Percentiles rank a stretch among this genome's conserved stretches.
Conservation (phyloP, 192 early-diverging fungal species). For the Rhizophagus prolifer region DNA sequence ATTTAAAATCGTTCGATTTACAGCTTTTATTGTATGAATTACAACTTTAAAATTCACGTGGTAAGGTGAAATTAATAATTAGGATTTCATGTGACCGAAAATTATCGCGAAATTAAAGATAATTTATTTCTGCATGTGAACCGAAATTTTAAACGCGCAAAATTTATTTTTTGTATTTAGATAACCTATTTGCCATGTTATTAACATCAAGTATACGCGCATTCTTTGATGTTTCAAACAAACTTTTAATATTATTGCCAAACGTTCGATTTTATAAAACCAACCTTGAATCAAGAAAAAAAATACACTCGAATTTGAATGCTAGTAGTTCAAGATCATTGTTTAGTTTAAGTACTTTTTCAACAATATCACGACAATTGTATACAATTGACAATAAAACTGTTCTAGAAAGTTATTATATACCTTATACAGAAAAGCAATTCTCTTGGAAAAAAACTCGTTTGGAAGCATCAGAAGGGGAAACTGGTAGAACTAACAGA, state of each 20-base stretch:
- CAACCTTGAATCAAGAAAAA: neutral
- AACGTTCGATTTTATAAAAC: neutral
- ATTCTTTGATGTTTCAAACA: neutral
- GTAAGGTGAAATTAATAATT: no score
- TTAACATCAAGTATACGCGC: neutral
- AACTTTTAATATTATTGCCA: neutral
- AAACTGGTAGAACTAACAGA: neutral
- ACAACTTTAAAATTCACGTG: no score
- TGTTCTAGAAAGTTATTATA: neutral
- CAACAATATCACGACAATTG: neutral
- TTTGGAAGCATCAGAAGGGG: neutral
- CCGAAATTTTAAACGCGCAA: no score
- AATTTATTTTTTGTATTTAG: no score
- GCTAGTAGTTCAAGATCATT: neutral
- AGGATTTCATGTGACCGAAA: no score
- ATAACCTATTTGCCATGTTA: neutral
- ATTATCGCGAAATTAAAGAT: no score
- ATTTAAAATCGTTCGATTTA: no score
- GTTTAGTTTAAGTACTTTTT: neutral
- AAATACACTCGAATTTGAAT: neutral
- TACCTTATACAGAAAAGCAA: neutral
- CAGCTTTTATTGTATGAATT: no score
- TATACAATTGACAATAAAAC: neutral
- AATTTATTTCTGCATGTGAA: no score
- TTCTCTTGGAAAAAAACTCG: neutral